Evolutionary conservation across 345 rosid genomes (phyloP).

Genomic region (Microcos paniculata): DNA sequence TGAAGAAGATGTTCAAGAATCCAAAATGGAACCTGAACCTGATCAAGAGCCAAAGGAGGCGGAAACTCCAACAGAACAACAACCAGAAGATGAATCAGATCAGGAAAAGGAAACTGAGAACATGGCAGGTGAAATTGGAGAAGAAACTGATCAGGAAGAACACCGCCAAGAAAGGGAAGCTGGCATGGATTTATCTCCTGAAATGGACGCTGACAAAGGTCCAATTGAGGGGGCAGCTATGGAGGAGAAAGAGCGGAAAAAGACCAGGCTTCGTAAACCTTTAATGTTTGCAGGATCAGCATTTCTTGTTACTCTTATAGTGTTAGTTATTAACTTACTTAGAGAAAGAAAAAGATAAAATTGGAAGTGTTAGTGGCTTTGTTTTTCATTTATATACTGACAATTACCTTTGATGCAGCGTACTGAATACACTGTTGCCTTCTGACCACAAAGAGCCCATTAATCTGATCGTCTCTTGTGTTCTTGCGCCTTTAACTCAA

Average conservation of each 20-base stretch:
- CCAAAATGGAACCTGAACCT: conserved; percentile 12
- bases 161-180: neutral
- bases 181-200: neutral
- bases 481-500: neutral
- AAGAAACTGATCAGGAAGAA: neutral
- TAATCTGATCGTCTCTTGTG: neutral
- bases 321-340: conserved; percentile 11
- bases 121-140: neutral
- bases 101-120: conserved; percentile 6
- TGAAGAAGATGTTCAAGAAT: conserved; percentile 9
- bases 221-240: conserved; percentile 4
- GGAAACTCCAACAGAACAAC: neutral
- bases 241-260: neutral
- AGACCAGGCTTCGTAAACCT: neutral
- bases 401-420: neutral
- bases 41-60: conserved; percentile 8
- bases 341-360: conserved; percentile 7
- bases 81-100: neutral
- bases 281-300: conserved; percentile 20
- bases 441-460: neutral
- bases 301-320: conserved; percentile 4
- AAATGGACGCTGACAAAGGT: neutral
- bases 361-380: neutral
- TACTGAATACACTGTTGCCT: neutral
- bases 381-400: neutral